Base-by-base conservation (phyloP, 83 land plant species). In the Larix sibirica region DNA sequence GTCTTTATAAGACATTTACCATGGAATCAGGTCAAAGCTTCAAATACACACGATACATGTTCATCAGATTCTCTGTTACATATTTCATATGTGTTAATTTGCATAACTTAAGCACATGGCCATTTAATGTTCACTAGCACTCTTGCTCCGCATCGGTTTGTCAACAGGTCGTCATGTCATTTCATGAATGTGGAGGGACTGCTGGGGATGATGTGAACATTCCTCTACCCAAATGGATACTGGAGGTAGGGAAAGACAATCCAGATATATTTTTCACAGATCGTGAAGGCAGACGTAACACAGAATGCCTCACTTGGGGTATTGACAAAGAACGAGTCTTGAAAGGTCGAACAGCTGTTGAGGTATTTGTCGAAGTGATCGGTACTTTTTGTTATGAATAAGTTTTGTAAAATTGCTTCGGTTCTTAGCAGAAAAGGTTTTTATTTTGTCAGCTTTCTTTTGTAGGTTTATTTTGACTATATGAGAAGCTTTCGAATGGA, bases 401-500 rank as follows among this genome's bases (percentile, higher is more conserved):
- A 67, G 40, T 79, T 13, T 4, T 18, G 42, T 20, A 73, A 73
- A 73, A n/a, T 40, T 73, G 56, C 21, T 73, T 71, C 9, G 7
- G 24, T 70, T 71, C 26, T 38, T 20, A 17, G n/a, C 38, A 20
- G 54, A 42, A 3, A 73, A 3, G 0, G 17, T 56, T 60, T 79
- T 78, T 80, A 33, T 59, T 28, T 82, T 5, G 12, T 36, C 68
- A 61, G 3, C 50, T 28, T 65, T 38, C n/a, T 85, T 14, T 56
- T 87, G 84, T 88, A 96, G 99, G 99, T 93, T 16, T 96, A 90
- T 79, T 96, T 88, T 90, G 99, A 96, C 79, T 95, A 88, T 62
- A 96, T 95, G 99, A 91, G 97, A 86, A 95, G 97, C 90, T 96
- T 96, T 81, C 88, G 97, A 13, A 88, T 87, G 66, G 94, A 92